phyloP scores from a whole-genome alignment of 129 eudicot species.

The Apium graveolens region DNA sequence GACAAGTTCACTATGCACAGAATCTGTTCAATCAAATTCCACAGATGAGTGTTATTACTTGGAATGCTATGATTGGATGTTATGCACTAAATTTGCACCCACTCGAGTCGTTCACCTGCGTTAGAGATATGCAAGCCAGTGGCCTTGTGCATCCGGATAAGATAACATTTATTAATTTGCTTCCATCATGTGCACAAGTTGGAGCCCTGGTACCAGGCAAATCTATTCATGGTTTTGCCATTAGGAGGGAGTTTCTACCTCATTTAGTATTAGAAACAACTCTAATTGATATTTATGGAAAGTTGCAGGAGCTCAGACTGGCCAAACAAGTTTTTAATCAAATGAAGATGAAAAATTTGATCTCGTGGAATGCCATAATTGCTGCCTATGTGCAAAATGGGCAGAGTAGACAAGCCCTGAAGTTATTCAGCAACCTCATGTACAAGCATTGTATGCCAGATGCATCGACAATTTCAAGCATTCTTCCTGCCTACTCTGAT shows the following conservation, averaged over 20 bases:
- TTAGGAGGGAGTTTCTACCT: slow-evolving; percentile 43
- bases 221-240: slow-evolving; percentile 48
- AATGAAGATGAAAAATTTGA: slow-evolving; percentile 36
- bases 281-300: slow-evolving; percentile 66
- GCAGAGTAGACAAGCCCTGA: slow-evolving; percentile 32
- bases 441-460: slow-evolving; percentile 37
- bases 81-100: slow-evolving; percentile 31
- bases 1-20: slow-evolving; percentile 48
- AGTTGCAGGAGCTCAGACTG: slow-evolving; percentile 30
- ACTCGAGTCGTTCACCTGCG: slow-evolving; percentile 37
- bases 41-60: slow-evolving; percentile 33
- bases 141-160: slow-evolving; percentile 42
- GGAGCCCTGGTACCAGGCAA: slow-evolving; percentile 36
- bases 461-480: slow-evolving; percentile 41
- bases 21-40: slow-evolving; percentile 26
- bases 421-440: slow-evolving; percentile 32
- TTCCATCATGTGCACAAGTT: slow-evolving; percentile 60
- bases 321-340: slow-evolving; percentile 37
- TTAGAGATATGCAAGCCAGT: slow-evolving; percentile 40
- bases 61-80: slow-evolving; percentile 70
- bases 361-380: slow-evolving; percentile 64
- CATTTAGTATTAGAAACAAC: slow-evolving; percentile 53
- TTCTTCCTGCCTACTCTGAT: slow-evolving; percentile 48
- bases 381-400: slow-evolving; percentile 56
- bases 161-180: slow-evolving; percentile 57